phyloP scores from a whole-genome alignment of 495 filamentous ascomycete species.

The Barbatosphaeria neglecta region DNA sequence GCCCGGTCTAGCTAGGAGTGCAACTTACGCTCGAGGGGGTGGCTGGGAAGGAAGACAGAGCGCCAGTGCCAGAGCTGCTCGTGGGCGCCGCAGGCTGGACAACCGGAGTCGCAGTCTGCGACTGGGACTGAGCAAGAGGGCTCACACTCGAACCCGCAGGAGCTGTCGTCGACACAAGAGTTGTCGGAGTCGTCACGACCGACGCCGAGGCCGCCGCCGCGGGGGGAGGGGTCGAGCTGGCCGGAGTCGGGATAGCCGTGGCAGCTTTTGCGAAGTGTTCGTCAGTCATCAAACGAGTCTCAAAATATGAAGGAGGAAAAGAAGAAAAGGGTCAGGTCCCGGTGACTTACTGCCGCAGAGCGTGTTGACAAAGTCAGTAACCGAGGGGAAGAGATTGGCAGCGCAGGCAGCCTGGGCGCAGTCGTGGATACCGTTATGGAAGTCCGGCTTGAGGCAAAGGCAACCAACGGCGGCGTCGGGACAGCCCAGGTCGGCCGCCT shows the following conservation, averaged over 20 bases:
- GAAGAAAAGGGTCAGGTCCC: too few species aligned
- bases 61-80: background rate
- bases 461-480: conserved; percentile 9
- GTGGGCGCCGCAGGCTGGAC: conserved; percentile 1
- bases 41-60: background rate
- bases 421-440: conserved; percentile 5
- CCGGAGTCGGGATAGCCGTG: background rate
- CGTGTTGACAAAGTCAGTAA: background rate
- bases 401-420: conserved; percentile 5
- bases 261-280: background rate
- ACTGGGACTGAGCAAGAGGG: conserved; percentile 2
- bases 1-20: background rate
- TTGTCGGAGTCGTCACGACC: background rate
- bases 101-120: background rate
- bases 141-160: conserved; percentile 1
- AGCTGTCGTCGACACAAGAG: background rate
- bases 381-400: background rate
- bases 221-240: background rate
- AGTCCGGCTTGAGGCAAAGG: conserved; percentile 14
- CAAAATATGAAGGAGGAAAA: background rate
- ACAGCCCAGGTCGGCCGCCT: conserved; percentile 7
- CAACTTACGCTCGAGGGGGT: background rate
- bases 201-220: background rate
- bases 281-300: background rate
- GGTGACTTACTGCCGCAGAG: conserved; percentile 2